Conservation (phyloP, 108 stramenopile genomes). For the Discostella pseudostelligera region DNA sequence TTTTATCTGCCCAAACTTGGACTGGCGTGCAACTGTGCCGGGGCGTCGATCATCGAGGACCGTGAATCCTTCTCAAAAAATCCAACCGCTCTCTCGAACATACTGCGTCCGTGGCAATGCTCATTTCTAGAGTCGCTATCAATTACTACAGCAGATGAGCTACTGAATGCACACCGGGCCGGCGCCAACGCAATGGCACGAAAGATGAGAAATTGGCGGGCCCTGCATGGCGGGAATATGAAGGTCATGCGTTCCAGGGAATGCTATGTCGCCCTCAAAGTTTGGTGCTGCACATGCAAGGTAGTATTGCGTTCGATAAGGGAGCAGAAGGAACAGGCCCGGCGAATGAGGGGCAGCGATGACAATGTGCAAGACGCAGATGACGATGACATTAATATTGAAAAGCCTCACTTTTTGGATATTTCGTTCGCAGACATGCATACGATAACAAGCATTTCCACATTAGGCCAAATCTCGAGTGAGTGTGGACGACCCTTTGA, state of each 20-base stretch:
- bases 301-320: conserved; percentile 63
- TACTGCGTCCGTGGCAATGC: conserved; percentile 76
- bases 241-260: conserved; percentile 37
- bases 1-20: conserved; percentile 80
- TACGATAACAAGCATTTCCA: conserved; percentile 26
- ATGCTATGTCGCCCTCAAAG: conserved; percentile 68
- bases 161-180: conserved; percentile 37
- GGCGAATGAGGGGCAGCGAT: background rate
- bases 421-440: conserved; percentile 27
- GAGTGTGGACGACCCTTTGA: conserved; percentile 24
- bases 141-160: conserved; percentile 41
- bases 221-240: conserved; percentile 36
- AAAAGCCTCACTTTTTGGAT: conserved; percentile 36
- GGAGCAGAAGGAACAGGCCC: conserved; percentile 45
- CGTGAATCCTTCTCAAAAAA: conserved; percentile 44
- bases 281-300: conserved; percentile 74
- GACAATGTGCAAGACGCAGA: background rate
- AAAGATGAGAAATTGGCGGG: conserved; percentile 58
- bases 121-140: conserved; percentile 54
- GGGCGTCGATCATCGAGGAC: background rate
- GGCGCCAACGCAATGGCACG: conserved; percentile 38
- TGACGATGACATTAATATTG: conserved; percentile 16
- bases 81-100: conserved; percentile 63
- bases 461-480: conserved; percentile 27
- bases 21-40: conserved; percentile 64